These are phyloP conservation scores for Oryza meridionalis DNA, from an alignment of 176 grass and related monocot genomes.

Conservation along the genomic window DNA sequence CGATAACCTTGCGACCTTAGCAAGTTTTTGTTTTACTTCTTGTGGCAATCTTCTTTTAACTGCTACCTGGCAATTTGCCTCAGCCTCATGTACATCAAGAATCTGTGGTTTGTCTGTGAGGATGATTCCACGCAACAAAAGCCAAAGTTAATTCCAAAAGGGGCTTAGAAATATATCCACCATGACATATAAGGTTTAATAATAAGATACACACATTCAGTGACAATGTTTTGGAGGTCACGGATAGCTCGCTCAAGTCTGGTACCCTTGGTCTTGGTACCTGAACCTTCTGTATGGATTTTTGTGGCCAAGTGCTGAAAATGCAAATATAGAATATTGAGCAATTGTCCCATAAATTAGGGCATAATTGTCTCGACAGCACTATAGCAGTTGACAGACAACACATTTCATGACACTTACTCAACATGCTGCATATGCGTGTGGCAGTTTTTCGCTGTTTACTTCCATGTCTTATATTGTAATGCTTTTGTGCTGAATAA, in stretches of 20 bases:
- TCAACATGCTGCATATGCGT: background rate
- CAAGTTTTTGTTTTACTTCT: conserved; percentile 77
- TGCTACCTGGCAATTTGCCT: conserved; percentile 55
- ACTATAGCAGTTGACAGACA: background rate
- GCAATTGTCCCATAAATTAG: conserved; percentile 1
- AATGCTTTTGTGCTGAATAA: background rate
- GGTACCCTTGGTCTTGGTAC: conserved; percentile 69
- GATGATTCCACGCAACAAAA: conserved; percentile 37
- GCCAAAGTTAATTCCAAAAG: conserved; percentile 35
- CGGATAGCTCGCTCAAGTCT: conserved; percentile 78
- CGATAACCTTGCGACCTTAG: conserved; percentile 86
- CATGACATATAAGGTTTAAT: conserved; percentile 6
- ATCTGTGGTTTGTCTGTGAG: conserved; percentile 64
- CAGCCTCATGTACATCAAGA: conserved; percentile 58
- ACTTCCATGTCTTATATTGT: conserved; percentile 3
- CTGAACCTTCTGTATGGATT: conserved; percentile 50
- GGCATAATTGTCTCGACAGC: background rate
- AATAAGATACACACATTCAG: conserved; percentile 57
- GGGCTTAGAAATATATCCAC: conserved; percentile 17
- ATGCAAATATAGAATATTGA: conserved; percentile 33
- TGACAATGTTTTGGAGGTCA: conserved; percentile 76
- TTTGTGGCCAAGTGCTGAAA: conserved; percentile 50
- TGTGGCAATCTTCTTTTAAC: conserved; percentile 83
- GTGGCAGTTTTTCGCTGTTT: background rate
- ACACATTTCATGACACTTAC: background rate